Conservation (phyloP, 257 asterid genomes). For the Phtheirospermum japonicum region DNA sequence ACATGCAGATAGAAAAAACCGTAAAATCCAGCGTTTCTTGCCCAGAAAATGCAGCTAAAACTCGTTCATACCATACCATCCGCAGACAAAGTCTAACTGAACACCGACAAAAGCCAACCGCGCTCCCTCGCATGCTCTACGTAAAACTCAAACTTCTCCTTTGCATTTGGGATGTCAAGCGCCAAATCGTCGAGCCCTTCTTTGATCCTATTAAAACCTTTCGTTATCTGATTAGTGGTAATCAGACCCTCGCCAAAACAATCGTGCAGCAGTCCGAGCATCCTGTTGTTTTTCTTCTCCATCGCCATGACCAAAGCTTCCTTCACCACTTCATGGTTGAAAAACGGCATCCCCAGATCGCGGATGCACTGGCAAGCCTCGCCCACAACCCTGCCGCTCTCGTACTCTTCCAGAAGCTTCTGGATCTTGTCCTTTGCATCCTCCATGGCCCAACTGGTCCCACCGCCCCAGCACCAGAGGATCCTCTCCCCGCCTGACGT, state of each 20-base stretch:
- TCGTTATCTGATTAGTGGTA: no score
- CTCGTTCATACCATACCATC: neutral
- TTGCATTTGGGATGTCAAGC: constrained; percentile 88
- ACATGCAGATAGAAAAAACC: neutral
- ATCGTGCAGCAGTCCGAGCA: no score
- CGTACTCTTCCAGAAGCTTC: constrained; percentile 93
- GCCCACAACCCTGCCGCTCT: constrained; percentile 75
- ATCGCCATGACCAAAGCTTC: constrained; percentile 96
- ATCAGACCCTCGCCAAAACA: no score
- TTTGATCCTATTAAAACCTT: no score
- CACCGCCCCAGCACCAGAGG: constrained; percentile 98
- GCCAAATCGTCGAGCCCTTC: constrained; percentile 93
- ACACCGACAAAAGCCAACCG: constrained; percentile 62
- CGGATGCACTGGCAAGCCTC: constrained; percentile 96
- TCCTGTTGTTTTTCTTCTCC: constrained; percentile 99
- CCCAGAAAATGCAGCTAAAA: neutral
- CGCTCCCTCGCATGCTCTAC: constrained; percentile 50
- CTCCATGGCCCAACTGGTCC: constrained; percentile 98
- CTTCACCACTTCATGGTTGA: constrained; percentile 95
- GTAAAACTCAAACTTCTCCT: constrained; percentile 65
- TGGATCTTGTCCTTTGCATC: constrained; percentile 94
- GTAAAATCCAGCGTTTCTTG: no score
- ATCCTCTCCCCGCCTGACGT: constrained; percentile 98
- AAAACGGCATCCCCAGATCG: constrained; percentile 86
- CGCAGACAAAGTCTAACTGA: constrained; percentile 24